A percentile compares a stretch with the other conserved stretches of the same genome.
Conservation (phyloP, 2,329 filamentous ascomycete genomes). For the Neophaeococcomyces aloes region DNA sequence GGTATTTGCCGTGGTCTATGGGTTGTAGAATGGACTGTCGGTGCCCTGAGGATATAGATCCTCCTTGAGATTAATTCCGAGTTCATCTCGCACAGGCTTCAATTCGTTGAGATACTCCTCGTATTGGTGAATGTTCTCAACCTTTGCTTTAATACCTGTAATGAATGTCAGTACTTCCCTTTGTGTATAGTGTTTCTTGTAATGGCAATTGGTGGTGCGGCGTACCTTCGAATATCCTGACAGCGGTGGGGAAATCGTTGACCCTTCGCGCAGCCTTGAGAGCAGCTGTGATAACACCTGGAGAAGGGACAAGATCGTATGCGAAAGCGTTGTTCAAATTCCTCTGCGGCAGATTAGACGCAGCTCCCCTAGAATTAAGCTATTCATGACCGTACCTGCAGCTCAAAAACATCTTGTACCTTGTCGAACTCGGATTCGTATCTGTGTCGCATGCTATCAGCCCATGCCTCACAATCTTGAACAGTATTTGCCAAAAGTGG, state of each 20-base stretch:
- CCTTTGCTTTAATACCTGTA: conserved; percentile 94
- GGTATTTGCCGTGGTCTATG: conserved; percentile 11
- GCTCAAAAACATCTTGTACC: conserved; percentile 98
- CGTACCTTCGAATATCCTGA: conserved; percentile 95
- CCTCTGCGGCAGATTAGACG: conserved; percentile 43
- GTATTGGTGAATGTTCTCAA: conserved; percentile 97
- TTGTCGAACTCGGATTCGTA: conserved; percentile 98
- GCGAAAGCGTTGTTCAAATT: conserved; percentile 99
- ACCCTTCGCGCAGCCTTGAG: conserved; percentile 89
- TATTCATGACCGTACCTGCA: conserved; percentile 62
- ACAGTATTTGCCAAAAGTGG: conserved; percentile 1
- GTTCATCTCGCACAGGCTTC: conserved; percentile 82
- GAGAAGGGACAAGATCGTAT: conserved; percentile 96
- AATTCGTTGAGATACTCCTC: conserved; percentile 82
- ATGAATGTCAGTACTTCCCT: not conserved
- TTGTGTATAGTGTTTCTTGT: too few relatives aligned
- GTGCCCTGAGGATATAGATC: conserved; percentile 63
- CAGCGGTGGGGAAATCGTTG: conserved; percentile 96
- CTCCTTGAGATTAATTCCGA: conserved; percentile 85
- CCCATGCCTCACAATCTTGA: conserved; percentile 21
- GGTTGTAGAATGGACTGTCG: conserved; percentile 22
- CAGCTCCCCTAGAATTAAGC: not conserved
- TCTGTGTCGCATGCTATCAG: conserved; percentile 46
- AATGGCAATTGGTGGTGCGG: too few relatives aligned
- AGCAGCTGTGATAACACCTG: conserved; percentile 80